Evolutionary conservation across 306 rosid genomes (phyloP).

Genomic region (Carpinus viminea): DNA sequence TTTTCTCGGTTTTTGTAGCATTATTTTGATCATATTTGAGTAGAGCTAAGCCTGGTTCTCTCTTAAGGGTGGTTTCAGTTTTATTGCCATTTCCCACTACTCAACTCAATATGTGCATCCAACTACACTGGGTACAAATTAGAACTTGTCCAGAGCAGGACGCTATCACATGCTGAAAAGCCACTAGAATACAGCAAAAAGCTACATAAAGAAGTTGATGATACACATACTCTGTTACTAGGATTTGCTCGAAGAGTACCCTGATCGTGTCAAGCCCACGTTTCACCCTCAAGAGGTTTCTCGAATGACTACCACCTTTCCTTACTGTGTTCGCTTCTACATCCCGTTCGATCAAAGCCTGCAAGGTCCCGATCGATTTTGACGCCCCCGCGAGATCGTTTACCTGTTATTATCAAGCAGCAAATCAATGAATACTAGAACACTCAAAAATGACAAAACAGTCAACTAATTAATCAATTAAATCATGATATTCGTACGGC

Average conservation of each 20-base stretch:
- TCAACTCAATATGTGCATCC: background rate
- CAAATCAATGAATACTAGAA: slow-evolving; percentile 1
- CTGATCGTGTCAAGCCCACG: slow-evolving; percentile 94
- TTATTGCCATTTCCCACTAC: background rate
- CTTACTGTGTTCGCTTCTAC: slow-evolving; percentile 50
- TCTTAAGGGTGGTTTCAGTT: background rate
- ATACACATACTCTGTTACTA: slow-evolving; percentile 61
- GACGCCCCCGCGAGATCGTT: slow-evolving; percentile 79
- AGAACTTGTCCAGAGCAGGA: background rate
- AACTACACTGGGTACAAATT: background rate
- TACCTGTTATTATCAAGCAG: slow-evolving; percentile 50
- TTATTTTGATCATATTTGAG: background rate
- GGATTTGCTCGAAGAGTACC: slow-evolving; percentile 75
- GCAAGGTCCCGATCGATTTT: slow-evolving; percentile 57
- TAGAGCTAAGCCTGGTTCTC: background rate
- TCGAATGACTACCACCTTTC: slow-evolving; percentile 74
- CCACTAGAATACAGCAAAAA: background rate
- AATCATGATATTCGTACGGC: background rate
- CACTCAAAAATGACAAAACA: background rate
- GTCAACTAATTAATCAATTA: background rate
- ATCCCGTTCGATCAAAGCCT: slow-evolving; percentile 67
- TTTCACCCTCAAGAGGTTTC: slow-evolving; percentile 86
- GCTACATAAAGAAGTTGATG: background rate
- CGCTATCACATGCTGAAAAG: background rate
- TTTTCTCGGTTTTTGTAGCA: background rate